Evolutionary conservation across 1,284 basidiomycete species (phyloP).

Genomic region (Fomes fomentarius): DNA sequence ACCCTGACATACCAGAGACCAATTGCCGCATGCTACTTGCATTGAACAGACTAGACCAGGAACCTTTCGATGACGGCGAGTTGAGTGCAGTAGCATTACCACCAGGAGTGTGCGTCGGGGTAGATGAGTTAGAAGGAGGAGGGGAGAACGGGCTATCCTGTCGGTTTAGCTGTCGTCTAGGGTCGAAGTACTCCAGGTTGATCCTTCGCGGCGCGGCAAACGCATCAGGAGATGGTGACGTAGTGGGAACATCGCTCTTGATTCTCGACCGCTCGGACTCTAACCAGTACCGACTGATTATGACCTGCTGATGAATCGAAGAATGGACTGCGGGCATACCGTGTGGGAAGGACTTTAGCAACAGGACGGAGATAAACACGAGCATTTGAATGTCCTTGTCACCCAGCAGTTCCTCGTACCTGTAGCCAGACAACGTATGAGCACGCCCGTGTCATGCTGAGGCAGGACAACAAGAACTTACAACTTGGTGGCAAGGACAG

Average conservation of each 20-base stretch:
- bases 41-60: conserved; percentile 78
- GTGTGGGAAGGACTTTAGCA: conserved; percentile 44
- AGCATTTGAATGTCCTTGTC: conserved; percentile 82
- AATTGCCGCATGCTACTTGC: conserved; percentile 65
- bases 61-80: conserved; percentile 63
- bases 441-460: not conserved
- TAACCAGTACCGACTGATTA: not conserved
- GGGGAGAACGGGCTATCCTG: conserved; percentile 36
- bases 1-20: conserved; percentile 51
- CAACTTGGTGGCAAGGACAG: conserved; percentile 30
- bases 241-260: not conserved
- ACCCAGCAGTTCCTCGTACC: conserved; percentile 65
- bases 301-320: not conserved
- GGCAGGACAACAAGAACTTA: conserved; percentile 18
- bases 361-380: conserved; percentile 73
- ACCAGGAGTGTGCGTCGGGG: conserved; percentile 32
- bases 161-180: conserved; percentile 4
- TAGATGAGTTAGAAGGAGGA: conserved; percentile 39
- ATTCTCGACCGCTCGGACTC: not conserved
- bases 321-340: conserved; percentile 26
- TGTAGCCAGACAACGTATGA: conserved; percentile 31
- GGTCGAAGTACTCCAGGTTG: conserved; percentile 22
- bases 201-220: conserved; percentile 15
- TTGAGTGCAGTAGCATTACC: conserved; percentile 36
- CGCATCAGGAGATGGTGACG: conserved; percentile 9